Conservation (phyloP, 129 eudicot genomes). For the Centrapalus pauciflorus region DNA sequence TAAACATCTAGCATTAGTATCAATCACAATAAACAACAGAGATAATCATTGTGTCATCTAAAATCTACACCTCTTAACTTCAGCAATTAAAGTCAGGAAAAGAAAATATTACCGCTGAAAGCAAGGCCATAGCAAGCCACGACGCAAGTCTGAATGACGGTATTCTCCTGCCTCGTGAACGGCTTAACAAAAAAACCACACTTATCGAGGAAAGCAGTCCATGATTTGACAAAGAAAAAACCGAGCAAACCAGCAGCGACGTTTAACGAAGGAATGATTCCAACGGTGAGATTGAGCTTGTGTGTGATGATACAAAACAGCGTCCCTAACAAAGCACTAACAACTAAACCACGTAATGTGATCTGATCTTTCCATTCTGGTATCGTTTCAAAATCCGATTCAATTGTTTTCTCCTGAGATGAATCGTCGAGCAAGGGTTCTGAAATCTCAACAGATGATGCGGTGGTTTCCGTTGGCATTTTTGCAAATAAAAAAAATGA, state of each 20-base stretch:
- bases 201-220: conserved; percentile 55
- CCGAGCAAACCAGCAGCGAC: conserved; percentile 92
- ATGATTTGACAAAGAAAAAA: conserved; percentile 70
- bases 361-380: conserved; percentile 94
- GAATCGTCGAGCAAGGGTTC: conserved; percentile 53
- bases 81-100: neutral
- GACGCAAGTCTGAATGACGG: conserved; percentile 93
- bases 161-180: conserved; percentile 81
- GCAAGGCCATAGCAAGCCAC: conserved; percentile 97
- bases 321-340: conserved; percentile 68
- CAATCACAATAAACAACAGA: neutral
- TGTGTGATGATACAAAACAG: conserved; percentile 83
- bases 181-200: conserved; percentile 49
- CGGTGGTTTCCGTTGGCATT: conserved; percentile 46
- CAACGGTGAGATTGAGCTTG: conserved; percentile 89
- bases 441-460: conserved; percentile 46
- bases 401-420: conserved; percentile 4
- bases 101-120: conserved; percentile 52
- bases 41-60: neutral
- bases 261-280: conserved; percentile 88
- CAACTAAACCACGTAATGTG: conserved; percentile 70
- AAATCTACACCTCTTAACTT: neutral
- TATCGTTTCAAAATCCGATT: conserved; percentile 21
- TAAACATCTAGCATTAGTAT: too few species aligned
- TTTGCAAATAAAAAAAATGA: neutral